Conservation (phyloP, 371 early-diverging fungal genomes). For the Apophysomyces ossiformis region DNA sequence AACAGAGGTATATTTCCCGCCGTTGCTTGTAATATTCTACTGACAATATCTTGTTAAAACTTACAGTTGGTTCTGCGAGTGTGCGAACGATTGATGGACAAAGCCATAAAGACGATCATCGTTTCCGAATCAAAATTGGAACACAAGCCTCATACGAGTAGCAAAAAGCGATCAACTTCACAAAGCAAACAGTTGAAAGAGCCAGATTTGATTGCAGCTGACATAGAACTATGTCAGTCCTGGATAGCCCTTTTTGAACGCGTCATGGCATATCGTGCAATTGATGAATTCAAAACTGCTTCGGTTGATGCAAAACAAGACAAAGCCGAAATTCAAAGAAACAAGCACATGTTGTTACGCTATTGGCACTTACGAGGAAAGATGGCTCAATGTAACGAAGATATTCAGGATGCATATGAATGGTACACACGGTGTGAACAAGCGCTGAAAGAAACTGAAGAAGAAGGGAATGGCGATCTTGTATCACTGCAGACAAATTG, state of each 20-base stretch:
- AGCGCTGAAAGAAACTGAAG: constrained; percentile 14
- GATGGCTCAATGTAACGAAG: constrained; percentile 50
- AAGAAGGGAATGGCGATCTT: constrained; percentile 4
- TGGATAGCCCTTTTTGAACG: constrained; percentile 28
- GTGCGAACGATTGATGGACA: constrained; percentile 38
- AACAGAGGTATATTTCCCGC: constrained; percentile 1
- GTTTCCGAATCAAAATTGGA: constrained; percentile 12
- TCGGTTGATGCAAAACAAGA: background rate
- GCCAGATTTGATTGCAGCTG: constrained; percentile 10
- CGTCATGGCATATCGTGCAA: background rate
- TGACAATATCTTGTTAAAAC: background rate
- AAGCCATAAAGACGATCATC: constrained; percentile 22
- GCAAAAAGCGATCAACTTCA: constrained; percentile 14
- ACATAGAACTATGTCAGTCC: constrained; percentile 14
- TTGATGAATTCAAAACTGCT: constrained; percentile 3
- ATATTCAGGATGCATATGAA: constrained; percentile 45
- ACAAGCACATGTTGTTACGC: constrained; percentile 24
- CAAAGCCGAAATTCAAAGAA: background rate
- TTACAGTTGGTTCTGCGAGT: constrained; percentile 25
- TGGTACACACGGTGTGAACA: constrained; percentile 44
- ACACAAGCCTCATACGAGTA: background rate
- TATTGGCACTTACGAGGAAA: constrained; percentile 50
- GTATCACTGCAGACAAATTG: constrained; percentile 33
- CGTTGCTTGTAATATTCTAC: too few species aligned
- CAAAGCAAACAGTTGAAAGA: constrained; percentile 21